These are phyloP conservation scores for Gamarada debralockiae DNA, from an alignment of 495 filamentous ascomycete genomes.

Conservation along the genomic window DNA sequence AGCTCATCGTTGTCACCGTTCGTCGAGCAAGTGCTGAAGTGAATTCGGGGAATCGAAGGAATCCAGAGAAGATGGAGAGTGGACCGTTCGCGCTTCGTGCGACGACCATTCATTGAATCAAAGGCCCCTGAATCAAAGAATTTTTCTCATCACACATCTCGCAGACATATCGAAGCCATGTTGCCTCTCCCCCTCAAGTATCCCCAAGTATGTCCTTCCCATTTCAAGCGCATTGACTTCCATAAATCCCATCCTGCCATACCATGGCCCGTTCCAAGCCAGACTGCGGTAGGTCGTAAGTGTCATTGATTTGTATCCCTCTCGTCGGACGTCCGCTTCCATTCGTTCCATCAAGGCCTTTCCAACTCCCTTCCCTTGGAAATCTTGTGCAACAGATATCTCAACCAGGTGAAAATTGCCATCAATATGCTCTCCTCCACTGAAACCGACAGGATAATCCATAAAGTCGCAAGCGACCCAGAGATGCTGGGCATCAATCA, in stretches of 20 bases:
- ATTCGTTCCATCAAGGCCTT: constrained; percentile 19
- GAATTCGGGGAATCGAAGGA: no score
- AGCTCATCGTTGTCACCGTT: no score
- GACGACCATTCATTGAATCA: neutral
- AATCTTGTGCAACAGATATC: constrained; percentile 21
- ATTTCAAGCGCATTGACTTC: constrained; percentile 15
- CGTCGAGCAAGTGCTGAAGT: no score
- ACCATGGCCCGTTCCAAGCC: constrained; percentile 25
- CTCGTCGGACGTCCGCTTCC: constrained; percentile 12
- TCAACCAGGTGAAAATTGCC: constrained; percentile 23
- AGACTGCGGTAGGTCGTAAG: constrained; percentile 22
- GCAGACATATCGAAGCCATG: constrained; percentile 14
- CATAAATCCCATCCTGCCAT: constrained; percentile 19
- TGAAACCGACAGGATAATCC: constrained; percentile 24
- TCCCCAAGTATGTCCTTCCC: constrained; percentile 12
- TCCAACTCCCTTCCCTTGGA: constrained; percentile 24
- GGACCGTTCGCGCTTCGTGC: no score
- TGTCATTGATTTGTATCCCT: constrained; percentile 17
- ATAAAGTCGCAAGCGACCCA: constrained; percentile 20
- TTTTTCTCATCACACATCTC: constrained; percentile 23
- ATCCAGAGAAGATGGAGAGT: no score
- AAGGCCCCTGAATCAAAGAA: neutral
- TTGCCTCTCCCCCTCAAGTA: constrained; percentile 14
- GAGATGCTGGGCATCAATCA: constrained; percentile 15
- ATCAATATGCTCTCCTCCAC: constrained; percentile 17